Conservation (phyloP, 176 grass and related monocot genomes). For the Luzula sylvatica region DNA sequence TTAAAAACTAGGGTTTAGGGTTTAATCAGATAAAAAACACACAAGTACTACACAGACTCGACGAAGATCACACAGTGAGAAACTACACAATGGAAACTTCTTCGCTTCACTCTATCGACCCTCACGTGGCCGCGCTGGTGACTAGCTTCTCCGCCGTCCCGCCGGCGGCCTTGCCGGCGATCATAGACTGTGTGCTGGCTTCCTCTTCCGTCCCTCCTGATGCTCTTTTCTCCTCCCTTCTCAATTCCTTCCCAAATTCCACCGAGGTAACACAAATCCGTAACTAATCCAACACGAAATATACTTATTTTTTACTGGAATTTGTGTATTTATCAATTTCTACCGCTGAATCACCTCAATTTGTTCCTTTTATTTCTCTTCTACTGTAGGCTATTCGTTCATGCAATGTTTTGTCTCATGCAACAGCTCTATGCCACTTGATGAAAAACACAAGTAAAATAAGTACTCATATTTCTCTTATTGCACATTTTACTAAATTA, state of each 20-base stretch:
- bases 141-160: slow-evolving; percentile 48
- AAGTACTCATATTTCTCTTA: background rate
- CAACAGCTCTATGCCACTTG: slow-evolving; percentile 57
- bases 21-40: background rate
- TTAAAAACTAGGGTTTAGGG: slow-evolving; percentile 19
- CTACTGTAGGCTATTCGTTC: slow-evolving; percentile 20
- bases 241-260: slow-evolving; percentile 28
- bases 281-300: background rate
- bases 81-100: slow-evolving; percentile 1
- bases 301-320: no score
- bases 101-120: background rate
- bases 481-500: background rate
- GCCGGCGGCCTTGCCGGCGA: slow-evolving; percentile 31
- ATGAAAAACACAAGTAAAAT: slow-evolving; percentile 32
- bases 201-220: slow-evolving; percentile 37
- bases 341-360: background rate
- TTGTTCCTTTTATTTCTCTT: slow-evolving; percentile 5
- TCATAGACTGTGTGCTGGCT: slow-evolving; percentile 71
- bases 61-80: no score
- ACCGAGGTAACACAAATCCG: slow-evolving; percentile 21
- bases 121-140: slow-evolving; percentile 39
- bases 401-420: slow-evolving; percentile 31
- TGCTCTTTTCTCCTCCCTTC: slow-evolving; percentile 57
- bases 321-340: background rate
- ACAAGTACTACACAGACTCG: background rate